phyloP scores from a whole-genome alignment of 495 filamentous ascomycete genomes.

The Neohortaea acidophila region DNA sequence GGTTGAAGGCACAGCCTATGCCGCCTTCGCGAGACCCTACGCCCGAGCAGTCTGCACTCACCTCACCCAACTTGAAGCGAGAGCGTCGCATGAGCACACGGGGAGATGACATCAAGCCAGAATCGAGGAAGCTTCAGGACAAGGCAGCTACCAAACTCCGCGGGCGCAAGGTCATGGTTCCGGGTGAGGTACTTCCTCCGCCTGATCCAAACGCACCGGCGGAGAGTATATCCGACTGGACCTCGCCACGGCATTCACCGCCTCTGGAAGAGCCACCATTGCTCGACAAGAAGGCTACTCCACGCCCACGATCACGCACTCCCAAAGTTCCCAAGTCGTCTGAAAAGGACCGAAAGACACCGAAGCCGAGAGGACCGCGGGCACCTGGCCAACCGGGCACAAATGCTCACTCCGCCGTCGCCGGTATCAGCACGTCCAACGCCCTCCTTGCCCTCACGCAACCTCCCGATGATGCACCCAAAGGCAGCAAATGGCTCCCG shows the following conservation, averaged over 20 bases:
- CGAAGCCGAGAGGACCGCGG: conserved; percentile 32
- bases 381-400: conserved; percentile 36
- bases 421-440: conserved; percentile 65
- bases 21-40: conserved; percentile 56
- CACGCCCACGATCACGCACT: conserved; percentile 19
- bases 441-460: conserved; percentile 61
- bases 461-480: conserved; percentile 58
- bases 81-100: conserved; percentile 28
- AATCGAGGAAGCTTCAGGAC: conserved; percentile 8
- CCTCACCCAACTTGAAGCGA: conserved; percentile 29
- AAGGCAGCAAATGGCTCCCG: conserved; percentile 62
- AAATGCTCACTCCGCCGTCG: conserved; percentile 38
- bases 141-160: conserved; percentile 27
- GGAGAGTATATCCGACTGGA: conserved; percentile 25
- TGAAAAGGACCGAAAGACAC: conserved; percentile 19
- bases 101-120: conserved; percentile 24
- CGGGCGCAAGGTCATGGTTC: conserved; percentile 32
- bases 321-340: conserved; percentile 20
- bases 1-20: conserved; percentile 62
- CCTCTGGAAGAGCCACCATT: conserved; percentile 10
- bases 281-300: conserved; percentile 6
- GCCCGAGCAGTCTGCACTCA: conserved; percentile 31
- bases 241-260: conserved; percentile 19
- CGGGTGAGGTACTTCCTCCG: conserved; percentile 33
- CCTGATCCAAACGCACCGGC: conserved; percentile 31